Percentiles rank a stretch among this genome's conserved stretches.
Conservation (phyloP, 2,329 filamentous ascomycete genomes). For the Phialocephala sp. region DNA sequence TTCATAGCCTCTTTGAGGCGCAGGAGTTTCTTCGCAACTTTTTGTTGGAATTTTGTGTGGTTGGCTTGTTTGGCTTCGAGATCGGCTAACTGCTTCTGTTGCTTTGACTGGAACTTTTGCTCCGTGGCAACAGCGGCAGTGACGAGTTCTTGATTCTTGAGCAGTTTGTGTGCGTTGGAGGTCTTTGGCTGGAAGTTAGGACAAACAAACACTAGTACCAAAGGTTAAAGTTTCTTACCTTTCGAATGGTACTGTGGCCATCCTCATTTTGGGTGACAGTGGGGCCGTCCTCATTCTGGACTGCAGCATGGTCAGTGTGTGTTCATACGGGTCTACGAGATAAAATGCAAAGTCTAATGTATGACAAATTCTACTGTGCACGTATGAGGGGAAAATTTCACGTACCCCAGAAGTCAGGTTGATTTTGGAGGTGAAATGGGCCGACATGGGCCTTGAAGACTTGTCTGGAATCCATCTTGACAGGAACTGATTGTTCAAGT, state of each 20-base stretch:
- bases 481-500: constrained; percentile 5
- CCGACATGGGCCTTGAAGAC: constrained; percentile 1
- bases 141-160: constrained; percentile 8
- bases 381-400: background rate
- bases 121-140: constrained; percentile 3
- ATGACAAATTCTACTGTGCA: background rate
- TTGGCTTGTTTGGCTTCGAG: constrained; percentile 11
- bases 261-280: background rate
- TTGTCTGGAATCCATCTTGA: background rate
- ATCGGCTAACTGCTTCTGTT: constrained; percentile 8
- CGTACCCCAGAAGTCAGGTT: background rate
- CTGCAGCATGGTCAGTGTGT: no score
- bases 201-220: background rate
- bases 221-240: background rate
- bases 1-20: constrained; percentile 5
- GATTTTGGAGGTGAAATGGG: background rate
- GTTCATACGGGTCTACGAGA: no score
- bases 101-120: constrained; percentile 10
- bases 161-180: constrained; percentile 8
- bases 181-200: background rate
- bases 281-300: no score
- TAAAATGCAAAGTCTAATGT: no score
- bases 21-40: constrained; percentile 1
- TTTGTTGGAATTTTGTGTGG: background rate
- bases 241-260: background rate